Base-by-base conservation (phyloP, 208 protist species). In the Leishmania braziliensis region DNA sequence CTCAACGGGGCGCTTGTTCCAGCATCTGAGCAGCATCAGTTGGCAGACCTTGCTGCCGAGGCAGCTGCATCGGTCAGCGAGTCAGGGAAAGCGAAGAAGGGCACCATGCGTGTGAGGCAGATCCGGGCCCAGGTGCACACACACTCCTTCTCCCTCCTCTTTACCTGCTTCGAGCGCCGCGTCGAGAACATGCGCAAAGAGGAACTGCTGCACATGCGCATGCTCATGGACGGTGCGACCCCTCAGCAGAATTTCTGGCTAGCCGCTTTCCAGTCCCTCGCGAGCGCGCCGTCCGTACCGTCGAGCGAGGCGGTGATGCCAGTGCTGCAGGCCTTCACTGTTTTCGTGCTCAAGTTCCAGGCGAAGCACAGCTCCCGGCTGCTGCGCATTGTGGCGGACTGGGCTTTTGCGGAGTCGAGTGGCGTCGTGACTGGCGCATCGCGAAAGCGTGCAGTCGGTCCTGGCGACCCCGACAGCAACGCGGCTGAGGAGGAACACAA, bases 311-410 rank as follows among this genome's bases (percentile, higher is more conserved):
- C 89, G 73, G 78, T 95, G 39, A 83, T 85, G 78, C 90, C 95
- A 20, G 91, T 96, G 50, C 79, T 96, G 71, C 84, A 94, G 78
- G 92, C 93, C 65, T 98, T 95, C 88, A 90, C 83, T 5, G 86
- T 89, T 51, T 96, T 98, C 80, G 91, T 96, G 75, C 72, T 98
- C 48, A 98, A 98, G 85, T 98, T 98, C 82, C 95, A 95, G 88
- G 85, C 93, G 29, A 95, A 96, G 79, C 89, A 95, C 70, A 94
- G 93, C 72, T 79, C 78, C 33, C 81, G 79, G 80, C 85, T 95
- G 80, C 83, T 98, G 65, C 84, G 87, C 48, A 81, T 87, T 39
- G 80, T 96, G 18, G 88, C 90, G 33, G 85, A 94, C 74, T 98
- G 95, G 95, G 92, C 92, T 54, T 98, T 98, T 88, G 91, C 85